Evolutionary conservation across 1,284 basidiomycete genomes (phyloP), one percentile per base, ranked within the genome.

Genomic region (Pulchroboletus neoregius): DNA sequence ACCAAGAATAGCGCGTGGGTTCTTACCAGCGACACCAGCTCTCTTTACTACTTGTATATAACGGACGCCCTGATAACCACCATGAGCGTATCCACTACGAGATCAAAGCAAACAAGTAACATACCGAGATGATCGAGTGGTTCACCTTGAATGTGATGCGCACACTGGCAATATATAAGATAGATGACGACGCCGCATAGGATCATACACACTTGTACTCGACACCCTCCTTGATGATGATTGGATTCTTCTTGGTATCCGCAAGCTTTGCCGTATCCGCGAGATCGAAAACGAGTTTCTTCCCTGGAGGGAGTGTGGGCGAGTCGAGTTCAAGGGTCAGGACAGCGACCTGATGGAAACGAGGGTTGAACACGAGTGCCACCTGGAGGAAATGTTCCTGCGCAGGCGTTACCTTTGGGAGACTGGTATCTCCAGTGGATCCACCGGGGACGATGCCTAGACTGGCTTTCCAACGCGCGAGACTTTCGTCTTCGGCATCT

Each of bases 381-480:
- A 43, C 41, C n/a, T 35, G 36, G 36, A 30, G 43, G 27, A 32
- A 30, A 32, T n/a, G 33, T 23, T 12, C 13, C 27, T 7, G 32
- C 20, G 35, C 7, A 2, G 30, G 33, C 47, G 35, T 44, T 52
- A 84, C 87, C 77, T 87, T 87, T 49, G 88, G 84, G 12, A 78
- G 81, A 56, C 52, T 67, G 18, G 72, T 68, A 38, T 68, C 60
- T 20, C 62, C 67, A 5, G 55, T 41, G 20, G 69, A 40, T 13
- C 59, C 73, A 43, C 77, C 82, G 18, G 84, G 75, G 39, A 77
- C 78, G 55, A 94, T 83, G 45, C 93, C 93, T 28, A 95, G 76
- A 52, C 85, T 92, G 20, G 88, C 90, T 66, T 94, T 94, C 91
- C 91, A 94, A 53, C 90, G 84, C 12, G 80, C 79, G 61, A 90